Evolutionary conservation across 371 early-diverging fungal species (phyloP).

Genomic region (Dinochytrium kinnereticum): DNA sequence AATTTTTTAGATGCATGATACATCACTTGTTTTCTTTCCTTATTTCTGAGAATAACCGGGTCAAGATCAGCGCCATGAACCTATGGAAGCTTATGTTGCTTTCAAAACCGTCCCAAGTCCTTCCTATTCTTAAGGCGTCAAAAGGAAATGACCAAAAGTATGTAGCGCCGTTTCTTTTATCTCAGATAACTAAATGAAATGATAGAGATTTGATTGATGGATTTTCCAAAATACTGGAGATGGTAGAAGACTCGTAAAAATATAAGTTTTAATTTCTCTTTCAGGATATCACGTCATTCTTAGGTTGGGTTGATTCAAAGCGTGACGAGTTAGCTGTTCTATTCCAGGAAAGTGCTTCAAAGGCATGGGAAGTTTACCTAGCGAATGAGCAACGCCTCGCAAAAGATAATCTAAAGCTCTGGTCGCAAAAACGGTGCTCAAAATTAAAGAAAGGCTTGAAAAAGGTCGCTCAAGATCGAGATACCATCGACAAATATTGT

Average conservation of each 20-base stretch:
- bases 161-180: conserved; percentile 26
- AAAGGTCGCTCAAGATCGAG: neutral
- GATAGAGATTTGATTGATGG: conserved; percentile 69
- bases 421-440: conserved; percentile 54
- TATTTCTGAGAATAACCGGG: conserved; percentile 49
- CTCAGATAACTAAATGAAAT: neutral
- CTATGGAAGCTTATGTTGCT: conserved; percentile 67
- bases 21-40: conserved; percentile 69
- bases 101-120: conserved; percentile 60
- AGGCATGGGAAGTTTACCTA: conserved; percentile 68
- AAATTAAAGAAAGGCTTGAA: conserved; percentile 61
- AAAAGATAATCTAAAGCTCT: conserved; percentile 60
- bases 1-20: conserved; percentile 68
- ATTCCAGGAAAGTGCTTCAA: conserved; percentile 61
- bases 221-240: conserved; percentile 59
- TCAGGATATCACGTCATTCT: conserved; percentile 59
- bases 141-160: conserved; percentile 48
- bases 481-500: conserved; percentile 56
- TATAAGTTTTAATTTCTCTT: neutral
- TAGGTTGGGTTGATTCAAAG: conserved; percentile 62
- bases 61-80: conserved; percentile 58
- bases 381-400: conserved; percentile 58
- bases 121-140: conserved; percentile 50
- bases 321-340: conserved; percentile 56
- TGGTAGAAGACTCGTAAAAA: no score